phyloP scores from a whole-genome alignment of 129 eudicot species.

The Dittrichia graveolens region DNA sequence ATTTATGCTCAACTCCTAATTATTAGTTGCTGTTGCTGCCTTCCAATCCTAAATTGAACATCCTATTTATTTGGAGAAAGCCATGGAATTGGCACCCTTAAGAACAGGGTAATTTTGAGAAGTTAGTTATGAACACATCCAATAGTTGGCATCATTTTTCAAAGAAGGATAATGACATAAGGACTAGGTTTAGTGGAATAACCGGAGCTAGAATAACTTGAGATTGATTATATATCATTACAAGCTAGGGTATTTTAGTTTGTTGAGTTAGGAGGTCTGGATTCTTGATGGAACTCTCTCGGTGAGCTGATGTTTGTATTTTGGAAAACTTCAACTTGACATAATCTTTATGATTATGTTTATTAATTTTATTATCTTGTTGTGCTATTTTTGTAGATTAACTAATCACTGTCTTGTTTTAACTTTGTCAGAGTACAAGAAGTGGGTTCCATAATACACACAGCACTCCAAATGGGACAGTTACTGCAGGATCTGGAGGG shows the following conservation, averaged over 20 bases:
- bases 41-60: too few relatives aligned
- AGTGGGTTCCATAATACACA: constrained; percentile 38
- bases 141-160: too few relatives aligned
- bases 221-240: not conserved
- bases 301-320: not conserved
- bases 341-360: not conserved
- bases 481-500: constrained; percentile 36
- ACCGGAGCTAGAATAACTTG: not conserved
- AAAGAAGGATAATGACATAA: not conserved
- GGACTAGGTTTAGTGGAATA: not conserved
- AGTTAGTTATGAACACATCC: too few relatives aligned
- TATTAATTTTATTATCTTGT: constrained; percentile 12
- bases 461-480: constrained; percentile 35
- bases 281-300: not conserved
- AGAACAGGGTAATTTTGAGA: too few relatives aligned
- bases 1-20: too few relatives aligned
- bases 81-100: too few relatives aligned
- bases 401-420: constrained; percentile 1
- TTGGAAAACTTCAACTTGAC: not conserved
- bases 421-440: constrained; percentile 36
- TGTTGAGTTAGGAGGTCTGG: not conserved
- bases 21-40: too few relatives aligned
- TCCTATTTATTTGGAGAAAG: too few relatives aligned
- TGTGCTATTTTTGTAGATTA: not conserved
- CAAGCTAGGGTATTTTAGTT: not conserved